Percentiles rank a stretch among this genome's conserved stretches.
Conservation (phyloP, 148 eudicot species). For the Rhododendron griersonianum region DNA sequence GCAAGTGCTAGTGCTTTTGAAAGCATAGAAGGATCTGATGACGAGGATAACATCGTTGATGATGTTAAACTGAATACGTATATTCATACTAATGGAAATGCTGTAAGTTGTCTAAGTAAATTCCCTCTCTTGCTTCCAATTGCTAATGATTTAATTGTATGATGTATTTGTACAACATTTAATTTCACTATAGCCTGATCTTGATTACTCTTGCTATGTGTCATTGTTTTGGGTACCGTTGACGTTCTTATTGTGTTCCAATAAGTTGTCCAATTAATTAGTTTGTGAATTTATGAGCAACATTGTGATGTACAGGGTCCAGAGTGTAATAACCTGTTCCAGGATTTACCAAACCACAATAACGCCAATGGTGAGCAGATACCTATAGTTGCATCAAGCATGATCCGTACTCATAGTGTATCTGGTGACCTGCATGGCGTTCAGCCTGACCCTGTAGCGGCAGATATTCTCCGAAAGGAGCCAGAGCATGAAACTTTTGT, state of each 20-base stretch:
- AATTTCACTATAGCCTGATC: neutral
- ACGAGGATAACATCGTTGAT: slow-evolving; percentile 66
- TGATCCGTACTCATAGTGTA: slow-evolving; percentile 92
- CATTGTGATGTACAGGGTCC: slow-evolving; percentile 26
- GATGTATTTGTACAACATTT: neutral
- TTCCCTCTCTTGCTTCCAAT: neutral
- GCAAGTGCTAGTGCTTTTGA: slow-evolving; percentile 91
- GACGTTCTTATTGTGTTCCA: neutral
- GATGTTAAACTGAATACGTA: slow-evolving; percentile 48
- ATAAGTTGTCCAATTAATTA: neutral
- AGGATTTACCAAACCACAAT: slow-evolving; percentile 47
- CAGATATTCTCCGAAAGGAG: slow-evolving; percentile 97
- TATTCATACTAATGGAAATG: slow-evolving; percentile 66
- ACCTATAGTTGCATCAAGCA: slow-evolving; percentile 55
- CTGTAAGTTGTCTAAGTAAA: slow-evolving; percentile 41
- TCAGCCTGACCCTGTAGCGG: slow-evolving; percentile 95
- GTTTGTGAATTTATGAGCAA: neutral
- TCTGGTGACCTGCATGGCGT: slow-evolving; percentile 98
- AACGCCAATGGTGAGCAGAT: slow-evolving; percentile 64
- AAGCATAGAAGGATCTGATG: slow-evolving; percentile 94
- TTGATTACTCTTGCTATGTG: neutral
- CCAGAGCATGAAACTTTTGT: slow-evolving; percentile 99
- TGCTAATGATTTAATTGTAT: neutral
- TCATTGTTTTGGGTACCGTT: neutral
- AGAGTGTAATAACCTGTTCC: slow-evolving; percentile 37